phyloP scores from a whole-genome alignment of 805 yeast species.

The Candida railenensis region DNA sequence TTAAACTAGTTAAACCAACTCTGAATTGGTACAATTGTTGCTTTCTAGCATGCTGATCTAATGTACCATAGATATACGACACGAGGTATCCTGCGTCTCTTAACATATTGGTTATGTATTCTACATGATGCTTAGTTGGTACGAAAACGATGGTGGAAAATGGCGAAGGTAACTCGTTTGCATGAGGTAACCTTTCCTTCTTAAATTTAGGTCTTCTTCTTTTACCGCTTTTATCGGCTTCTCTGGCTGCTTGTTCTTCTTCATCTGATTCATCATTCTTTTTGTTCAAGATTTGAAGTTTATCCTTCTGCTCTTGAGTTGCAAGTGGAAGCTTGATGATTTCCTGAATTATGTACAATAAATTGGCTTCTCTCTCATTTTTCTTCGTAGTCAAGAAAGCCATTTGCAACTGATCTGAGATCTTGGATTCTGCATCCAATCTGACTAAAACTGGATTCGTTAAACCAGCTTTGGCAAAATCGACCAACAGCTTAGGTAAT shows the following conservation, averaged over 20 bases:
- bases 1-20: constrained; percentile 75
- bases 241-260: constrained; percentile 41
- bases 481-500: constrained; percentile 86
- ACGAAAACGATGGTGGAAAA: constrained; percentile 90
- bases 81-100: constrained; percentile 80
- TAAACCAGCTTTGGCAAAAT: constrained; percentile 96
- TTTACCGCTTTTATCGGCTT: constrained; percentile 33
- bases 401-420: constrained; percentile 90
- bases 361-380: constrained; percentile 86
- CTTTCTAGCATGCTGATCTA: constrained; percentile 93
- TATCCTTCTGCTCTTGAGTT: constrained; percentile 61
- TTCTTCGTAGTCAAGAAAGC: constrained; percentile 77
- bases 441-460: constrained; percentile 90
- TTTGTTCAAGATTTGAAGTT: constrained; percentile 47
- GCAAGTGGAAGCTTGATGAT: constrained; percentile 84
- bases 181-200: constrained; percentile 67
- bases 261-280: constrained; percentile 54
- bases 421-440: constrained; percentile 87
- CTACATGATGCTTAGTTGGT: constrained; percentile 98
- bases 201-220: constrained; percentile 41
- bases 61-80: constrained; percentile 88
- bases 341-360: constrained; percentile 74
- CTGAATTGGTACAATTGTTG: constrained; percentile 84
- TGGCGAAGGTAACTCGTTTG: constrained; percentile 80
- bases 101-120: constrained; percentile 72